phyloP scores from a whole-genome alignment of 1,284 basidiomycete species.

The Psilocybe mexicana region DNA sequence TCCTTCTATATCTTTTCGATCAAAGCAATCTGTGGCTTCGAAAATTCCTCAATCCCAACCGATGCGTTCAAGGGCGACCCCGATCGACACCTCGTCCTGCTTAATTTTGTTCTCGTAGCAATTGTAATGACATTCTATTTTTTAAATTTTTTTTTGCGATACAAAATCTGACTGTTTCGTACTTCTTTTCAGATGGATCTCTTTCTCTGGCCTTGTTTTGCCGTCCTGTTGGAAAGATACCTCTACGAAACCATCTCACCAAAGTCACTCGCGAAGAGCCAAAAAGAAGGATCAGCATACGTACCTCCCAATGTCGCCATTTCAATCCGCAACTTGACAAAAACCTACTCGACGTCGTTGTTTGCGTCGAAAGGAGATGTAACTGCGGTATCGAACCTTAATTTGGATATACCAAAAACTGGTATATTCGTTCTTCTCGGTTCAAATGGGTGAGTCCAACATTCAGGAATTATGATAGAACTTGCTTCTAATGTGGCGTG shows the following conservation, averaged over 20 bases:
- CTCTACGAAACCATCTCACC: slow-evolving; percentile 54
- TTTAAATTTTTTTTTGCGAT: not conserved
- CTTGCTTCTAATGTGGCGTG: not conserved
- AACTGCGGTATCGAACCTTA: slow-evolving; percentile 54
- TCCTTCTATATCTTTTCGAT: slow-evolving; percentile 70
- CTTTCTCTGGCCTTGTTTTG: slow-evolving; percentile 71
- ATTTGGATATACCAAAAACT: slow-evolving; percentile 16
- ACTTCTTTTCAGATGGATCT: slow-evolving; percentile 52
- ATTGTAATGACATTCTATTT: slow-evolving; percentile 44
- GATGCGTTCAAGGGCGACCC: slow-evolving; percentile 60
- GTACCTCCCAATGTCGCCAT: slow-evolving; percentile 15
- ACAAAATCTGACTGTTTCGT: not conserved
- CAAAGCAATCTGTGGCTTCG: slow-evolving; percentile 66
- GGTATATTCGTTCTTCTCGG: slow-evolving; percentile 67
- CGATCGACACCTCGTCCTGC: slow-evolving; percentile 53
- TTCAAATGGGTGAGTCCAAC: slow-evolving; percentile 57
- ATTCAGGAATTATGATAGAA: not conserved
- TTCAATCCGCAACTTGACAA: slow-evolving; percentile 17
- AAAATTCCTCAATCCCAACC: slow-evolving; percentile 55
- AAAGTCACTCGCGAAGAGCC: not conserved
- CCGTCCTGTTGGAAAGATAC: slow-evolving; percentile 54
- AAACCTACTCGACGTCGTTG: slow-evolving; percentile 16
- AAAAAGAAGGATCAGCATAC: not conserved
- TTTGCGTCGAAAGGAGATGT: slow-evolving; percentile 28
- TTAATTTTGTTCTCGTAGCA: slow-evolving; percentile 63